phyloP scores from a whole-genome alignment of 192 early-diverging fungal species.

The Gamsiella multidivaricata region DNA sequence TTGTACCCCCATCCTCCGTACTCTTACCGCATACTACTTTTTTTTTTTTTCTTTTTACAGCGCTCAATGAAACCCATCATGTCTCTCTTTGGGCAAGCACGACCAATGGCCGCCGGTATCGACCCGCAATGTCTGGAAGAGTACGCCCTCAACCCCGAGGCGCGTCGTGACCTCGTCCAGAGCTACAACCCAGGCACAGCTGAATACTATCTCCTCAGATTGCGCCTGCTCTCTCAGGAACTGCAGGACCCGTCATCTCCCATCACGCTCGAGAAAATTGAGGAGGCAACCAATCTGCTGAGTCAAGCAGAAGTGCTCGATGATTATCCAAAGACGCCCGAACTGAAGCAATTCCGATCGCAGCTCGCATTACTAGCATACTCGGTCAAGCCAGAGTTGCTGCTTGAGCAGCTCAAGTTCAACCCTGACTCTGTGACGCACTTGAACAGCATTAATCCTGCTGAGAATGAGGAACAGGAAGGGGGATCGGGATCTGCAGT shows the following conservation, averaged over 20 bases:
- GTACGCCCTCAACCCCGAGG: conserved; percentile 35
- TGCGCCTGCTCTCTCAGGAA: conserved; percentile 13
- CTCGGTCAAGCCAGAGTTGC: conserved; percentile 18
- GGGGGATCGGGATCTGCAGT: neutral
- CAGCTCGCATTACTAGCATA: conserved; percentile 37
- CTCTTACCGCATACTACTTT: neutral
- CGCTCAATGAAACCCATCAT: neutral
- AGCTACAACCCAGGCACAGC: neutral
- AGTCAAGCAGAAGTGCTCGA: neutral
- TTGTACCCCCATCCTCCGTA: no score
- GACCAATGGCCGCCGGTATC: neutral
- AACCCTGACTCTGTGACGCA: conserved; percentile 13
- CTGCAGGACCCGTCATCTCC: conserved; percentile 22
- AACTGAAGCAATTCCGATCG: neutral
- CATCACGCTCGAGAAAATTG: conserved; percentile 4
- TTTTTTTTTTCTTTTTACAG: neutral
- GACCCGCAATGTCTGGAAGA: conserved; percentile 13
- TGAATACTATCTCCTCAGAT: conserved; percentile 9
- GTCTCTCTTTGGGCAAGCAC: neutral
- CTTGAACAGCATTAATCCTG: neutral
- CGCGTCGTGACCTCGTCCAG: conserved; percentile 12
- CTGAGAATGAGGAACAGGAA: neutral
- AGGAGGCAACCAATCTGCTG: conserved; percentile 2
- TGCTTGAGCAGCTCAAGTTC: conserved; percentile 17
- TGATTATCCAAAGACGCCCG: neutral